phyloP scores from a whole-genome alignment of 2,329 filamentous ascomycete species.

The Chaetomium olivaceum region DNA sequence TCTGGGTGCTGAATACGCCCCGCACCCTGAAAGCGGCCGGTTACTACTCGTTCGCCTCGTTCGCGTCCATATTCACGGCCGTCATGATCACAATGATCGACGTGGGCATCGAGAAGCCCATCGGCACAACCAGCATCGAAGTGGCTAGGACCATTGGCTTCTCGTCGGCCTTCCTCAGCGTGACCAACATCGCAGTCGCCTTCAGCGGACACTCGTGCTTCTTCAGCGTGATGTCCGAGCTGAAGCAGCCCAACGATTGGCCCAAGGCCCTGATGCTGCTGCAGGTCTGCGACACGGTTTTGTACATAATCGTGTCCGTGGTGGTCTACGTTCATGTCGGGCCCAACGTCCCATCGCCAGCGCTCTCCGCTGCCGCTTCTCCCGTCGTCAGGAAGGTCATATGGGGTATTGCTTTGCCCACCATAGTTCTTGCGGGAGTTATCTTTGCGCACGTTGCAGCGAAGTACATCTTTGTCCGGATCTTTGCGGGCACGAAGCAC shows the following conservation, averaged over 20 bases:
- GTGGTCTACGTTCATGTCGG: constrained; percentile 70
- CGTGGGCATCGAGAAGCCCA: constrained; percentile 51
- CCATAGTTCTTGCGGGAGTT: constrained; percentile 70
- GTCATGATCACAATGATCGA: constrained; percentile 65
- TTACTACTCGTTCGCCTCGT: constrained; percentile 60
- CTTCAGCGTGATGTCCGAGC: constrained; percentile 50
- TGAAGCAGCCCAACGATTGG: constrained; percentile 55
- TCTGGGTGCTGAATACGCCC: constrained; percentile 60
- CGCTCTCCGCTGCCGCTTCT: constrained; percentile 60
- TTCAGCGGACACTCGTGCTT: constrained; percentile 27
- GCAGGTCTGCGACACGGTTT: constrained; percentile 57
- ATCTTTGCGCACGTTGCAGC: constrained; percentile 68
- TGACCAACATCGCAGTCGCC: constrained; percentile 26
- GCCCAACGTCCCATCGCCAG: constrained; percentile 61
- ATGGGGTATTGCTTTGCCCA: constrained; percentile 68
- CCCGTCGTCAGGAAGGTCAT: constrained; percentile 60
- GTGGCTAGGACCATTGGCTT: constrained; percentile 46
- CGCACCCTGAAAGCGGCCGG: constrained; percentile 64
- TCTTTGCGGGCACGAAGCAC: constrained; percentile 61
- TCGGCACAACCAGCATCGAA: constrained; percentile 40
- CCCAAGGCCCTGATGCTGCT: constrained; percentile 48
- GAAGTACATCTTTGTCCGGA: constrained; percentile 65
- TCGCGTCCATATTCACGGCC: constrained; percentile 59
- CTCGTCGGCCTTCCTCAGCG: constrained; percentile 37
- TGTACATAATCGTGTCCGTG: constrained; percentile 65